Evolutionary conservation across 495 filamentous ascomycete species (phyloP).

Genomic region (Penicillium malachiteum): DNA sequence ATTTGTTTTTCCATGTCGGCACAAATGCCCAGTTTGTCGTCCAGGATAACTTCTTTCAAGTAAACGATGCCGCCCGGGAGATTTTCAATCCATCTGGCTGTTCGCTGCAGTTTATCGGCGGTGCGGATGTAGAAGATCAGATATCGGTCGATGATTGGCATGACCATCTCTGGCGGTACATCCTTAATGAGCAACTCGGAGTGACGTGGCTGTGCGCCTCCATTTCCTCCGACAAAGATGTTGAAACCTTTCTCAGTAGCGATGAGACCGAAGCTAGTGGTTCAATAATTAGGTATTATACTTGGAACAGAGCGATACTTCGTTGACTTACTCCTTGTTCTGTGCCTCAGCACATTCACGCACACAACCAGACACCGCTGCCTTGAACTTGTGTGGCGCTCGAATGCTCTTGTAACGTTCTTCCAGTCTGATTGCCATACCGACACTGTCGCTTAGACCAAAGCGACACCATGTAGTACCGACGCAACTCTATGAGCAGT

Average conservation of each 20-base stretch:
- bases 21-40: constrained; percentile 87
- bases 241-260: constrained; percentile 96
- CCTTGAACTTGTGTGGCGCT: constrained; percentile 91
- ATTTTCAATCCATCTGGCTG: constrained; percentile 87
- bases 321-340: constrained; percentile 74
- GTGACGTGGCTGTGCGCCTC: constrained; percentile 84
- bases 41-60: constrained; percentile 77
- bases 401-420: constrained; percentile 94
- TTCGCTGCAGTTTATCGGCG: constrained; percentile 91
- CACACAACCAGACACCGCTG: constrained; percentile 88
- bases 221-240: constrained; percentile 91
- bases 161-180: constrained; percentile 78
- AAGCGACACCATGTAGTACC: constrained; percentile 95
- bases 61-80: constrained; percentile 86
- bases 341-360: constrained; percentile 95
- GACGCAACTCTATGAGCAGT: constrained; percentile 66
- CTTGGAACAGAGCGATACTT: no score
- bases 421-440: constrained; percentile 89
- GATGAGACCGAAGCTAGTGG: constrained; percentile 80
- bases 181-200: constrained; percentile 89
- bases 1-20: constrained; percentile 87
- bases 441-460: constrained; percentile 93
- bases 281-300: constrained; percentile 7
- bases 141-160: constrained; percentile 88
- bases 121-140: constrained; percentile 96